Base-by-base conservation (phyloP, 2,329 filamentous ascomycete genomes). In the Cercospora canescens region DNA sequence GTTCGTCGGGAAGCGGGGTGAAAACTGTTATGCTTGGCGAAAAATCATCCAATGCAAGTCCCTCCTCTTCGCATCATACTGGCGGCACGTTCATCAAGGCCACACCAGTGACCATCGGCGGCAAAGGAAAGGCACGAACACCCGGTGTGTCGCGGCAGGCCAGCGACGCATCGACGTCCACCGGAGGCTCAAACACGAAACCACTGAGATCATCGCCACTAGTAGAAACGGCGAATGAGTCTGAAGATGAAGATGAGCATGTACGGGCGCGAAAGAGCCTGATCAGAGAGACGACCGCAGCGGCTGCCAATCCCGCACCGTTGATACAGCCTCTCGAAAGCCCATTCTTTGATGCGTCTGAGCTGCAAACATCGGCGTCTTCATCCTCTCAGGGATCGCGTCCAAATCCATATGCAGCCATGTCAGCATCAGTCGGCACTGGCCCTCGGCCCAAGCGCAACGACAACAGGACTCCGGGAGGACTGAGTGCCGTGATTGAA, bases 401-500 rank as follows among this genome's bases (percentile, higher is more conserved):
- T 76, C 77, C 64, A 71, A 81, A 67, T 74, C 79, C 67, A 62
- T 79, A 81, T 58, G 78, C 80, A 6, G 77, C 60, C 60, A 79
- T 71, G 80, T 78, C 70, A 72, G 66, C 66, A 8, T 69, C 67
- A 18, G 72, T 76, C 30, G 69, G 69, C 28, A 65, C 67, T 45
- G 68, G 71, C n/a, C 60, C 58, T 16, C 61, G 68, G 18, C 34
- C 48, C 4, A 65, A 63, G 28, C 59, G 66, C 14, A 64, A 41
- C 18, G 72, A 67, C 26, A 69, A 64, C 26, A 67, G 67, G 52
- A 71, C 70, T 4, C 71, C 69, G 3, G 74, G 73, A 2, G 73
- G 71, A 12, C 63, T 83, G 66, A 80, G 78, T 21, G 80, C 81
- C 18, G 81, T 83, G n/a, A 79, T 80, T 7, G 82, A 84, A 65